Conservation (phyloP, 768 basidiomycete genomes). For the Suillus lakei region DNA sequence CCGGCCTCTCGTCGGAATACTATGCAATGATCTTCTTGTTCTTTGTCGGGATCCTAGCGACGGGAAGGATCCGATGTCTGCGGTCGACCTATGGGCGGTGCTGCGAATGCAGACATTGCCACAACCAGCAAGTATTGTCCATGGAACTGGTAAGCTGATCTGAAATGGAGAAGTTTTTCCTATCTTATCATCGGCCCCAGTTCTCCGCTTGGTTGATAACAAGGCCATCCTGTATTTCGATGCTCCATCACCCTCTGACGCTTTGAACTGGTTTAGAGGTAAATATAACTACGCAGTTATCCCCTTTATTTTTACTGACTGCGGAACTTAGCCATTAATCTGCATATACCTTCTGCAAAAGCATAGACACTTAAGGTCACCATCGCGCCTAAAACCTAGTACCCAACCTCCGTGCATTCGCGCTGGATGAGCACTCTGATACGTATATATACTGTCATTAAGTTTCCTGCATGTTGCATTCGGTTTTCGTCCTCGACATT, state of each 20-base stretch:
- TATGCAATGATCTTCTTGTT: slow-evolving; percentile 94
- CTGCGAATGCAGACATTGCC: slow-evolving; percentile 92
- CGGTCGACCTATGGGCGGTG: slow-evolving; percentile 95
- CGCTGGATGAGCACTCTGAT: slow-evolving; percentile 25
- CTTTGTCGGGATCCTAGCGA: slow-evolving; percentile 87
- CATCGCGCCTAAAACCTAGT: slow-evolving; percentile 6
- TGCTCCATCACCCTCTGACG: slow-evolving; percentile 81
- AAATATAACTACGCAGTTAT: slow-evolving; percentile 18
- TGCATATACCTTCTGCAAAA: slow-evolving; percentile 86
- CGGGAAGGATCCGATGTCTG: slow-evolving; percentile 72
- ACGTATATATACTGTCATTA: slow-evolving; percentile 44
- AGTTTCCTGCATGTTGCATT: slow-evolving; percentile 34
- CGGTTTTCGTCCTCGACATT: slow-evolving; percentile 20
- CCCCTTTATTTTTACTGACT: slow-evolving; percentile 9
- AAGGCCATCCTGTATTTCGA: slow-evolving; percentile 92
- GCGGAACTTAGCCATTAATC: slow-evolving; percentile 71
- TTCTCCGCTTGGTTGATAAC: slow-evolving; percentile 87
- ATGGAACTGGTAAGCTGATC: slow-evolving; percentile 70
- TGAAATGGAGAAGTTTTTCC: neutral
- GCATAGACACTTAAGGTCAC: slow-evolving; percentile 45
- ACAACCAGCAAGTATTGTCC: slow-evolving; percentile 88
- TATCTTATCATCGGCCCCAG: slow-evolving; percentile 40
- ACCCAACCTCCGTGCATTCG: neutral
- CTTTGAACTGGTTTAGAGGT: slow-evolving; percentile 92
- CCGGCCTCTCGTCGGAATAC: slow-evolving; percentile 75